Evolutionary conservation across 208 protist species (phyloP), one percentile per base, ranked within the genome.

Genomic region (Trypanosoma lewisi): DNA sequence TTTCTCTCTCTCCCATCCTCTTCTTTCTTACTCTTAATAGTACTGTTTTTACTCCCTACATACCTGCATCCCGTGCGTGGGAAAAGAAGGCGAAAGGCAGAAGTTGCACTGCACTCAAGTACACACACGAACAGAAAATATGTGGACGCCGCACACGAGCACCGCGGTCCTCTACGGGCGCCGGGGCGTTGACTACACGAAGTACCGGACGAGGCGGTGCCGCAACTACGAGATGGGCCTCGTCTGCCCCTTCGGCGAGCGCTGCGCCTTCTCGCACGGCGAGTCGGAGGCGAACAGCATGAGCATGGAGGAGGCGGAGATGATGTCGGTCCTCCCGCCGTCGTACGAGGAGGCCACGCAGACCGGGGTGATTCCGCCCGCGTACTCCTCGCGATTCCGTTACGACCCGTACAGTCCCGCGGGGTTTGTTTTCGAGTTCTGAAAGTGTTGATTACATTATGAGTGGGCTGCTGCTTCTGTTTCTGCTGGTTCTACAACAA

Each of bases 161-260:
- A n/a, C n/a, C n/a, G n/a, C n/a, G n/a, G n/a, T n/a, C n/a, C n/a
- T 73, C 49, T 70, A 81, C 66, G 72, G 52, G 42, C 65, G 57
- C 42, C 73, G 69, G 68, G 78, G 83, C 60, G 91, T 94, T 17
- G 91, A 94, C 66, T 75, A 77, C 67, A 78, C 65, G 62, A 96
- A 96, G 77, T 89, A 82, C 67, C 89, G 89, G 69, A 94, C 88
- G 25, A 91, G 89, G 68, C 64, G 85, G 72, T 96, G 91, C 81
- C 83, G 86, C 75, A 87, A 94, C 80, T 96, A 76, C 63, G 33
- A 77, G 14, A 64, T 79, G 44, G 83, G 87, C 23, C 21, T 79
- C 11, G 58, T 63, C 28, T 96, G 91, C 75, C 81, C 83, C 3
- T 96, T 93, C 55, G 87, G 82, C 19, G 79, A 89, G 27, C 74